Percentiles rank a stretch among this genome's conserved stretches.
phyloP scores from a whole-genome alignment of 495 filamentous ascomycete species.

The Neurospora hispaniola region DNA sequence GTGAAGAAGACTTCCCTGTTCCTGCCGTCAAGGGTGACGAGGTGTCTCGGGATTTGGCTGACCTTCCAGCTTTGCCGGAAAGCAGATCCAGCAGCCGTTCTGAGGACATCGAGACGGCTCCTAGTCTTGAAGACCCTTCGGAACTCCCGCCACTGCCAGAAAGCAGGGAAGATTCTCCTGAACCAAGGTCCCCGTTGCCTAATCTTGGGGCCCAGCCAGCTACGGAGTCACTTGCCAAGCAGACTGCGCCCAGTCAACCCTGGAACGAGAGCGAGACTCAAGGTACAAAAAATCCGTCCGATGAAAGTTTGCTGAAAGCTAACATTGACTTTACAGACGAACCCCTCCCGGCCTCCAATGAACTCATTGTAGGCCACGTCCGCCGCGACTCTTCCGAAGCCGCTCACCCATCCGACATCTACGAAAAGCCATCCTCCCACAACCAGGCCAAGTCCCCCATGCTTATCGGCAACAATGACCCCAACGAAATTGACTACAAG shows the following conservation, averaged over 20 bases:
- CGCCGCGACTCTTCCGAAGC: conserved; percentile 8
- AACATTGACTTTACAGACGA: background rate
- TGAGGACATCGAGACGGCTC: background rate
- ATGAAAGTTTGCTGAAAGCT: background rate
- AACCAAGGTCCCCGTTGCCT: background rate
- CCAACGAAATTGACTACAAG: background rate
- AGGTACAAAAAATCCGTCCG: background rate
- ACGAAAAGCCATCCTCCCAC: conserved; percentile 10
- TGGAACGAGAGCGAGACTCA: background rate
- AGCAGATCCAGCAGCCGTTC: background rate
- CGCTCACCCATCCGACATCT: conserved; percentile 1
- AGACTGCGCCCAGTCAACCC: background rate
- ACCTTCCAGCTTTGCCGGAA: background rate
- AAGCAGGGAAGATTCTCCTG: conserved; percentile 1
- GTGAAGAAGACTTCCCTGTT: background rate
- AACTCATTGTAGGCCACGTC: conserved; percentile 18
- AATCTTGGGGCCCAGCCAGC: conserved; percentile 7
- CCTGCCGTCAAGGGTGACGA: background rate
- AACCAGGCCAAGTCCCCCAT: conserved; percentile 3
- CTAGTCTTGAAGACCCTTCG: background rate
- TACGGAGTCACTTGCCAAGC: background rate
- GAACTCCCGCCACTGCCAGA: conserved; percentile 1
- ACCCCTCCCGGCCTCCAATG: background rate
- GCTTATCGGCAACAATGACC: background rate
- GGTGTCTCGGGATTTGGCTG: background rate